These are phyloP conservation scores for Trifolium dubium DNA, from an alignment of 306 rosid genomes.

Conservation along the genomic window DNA sequence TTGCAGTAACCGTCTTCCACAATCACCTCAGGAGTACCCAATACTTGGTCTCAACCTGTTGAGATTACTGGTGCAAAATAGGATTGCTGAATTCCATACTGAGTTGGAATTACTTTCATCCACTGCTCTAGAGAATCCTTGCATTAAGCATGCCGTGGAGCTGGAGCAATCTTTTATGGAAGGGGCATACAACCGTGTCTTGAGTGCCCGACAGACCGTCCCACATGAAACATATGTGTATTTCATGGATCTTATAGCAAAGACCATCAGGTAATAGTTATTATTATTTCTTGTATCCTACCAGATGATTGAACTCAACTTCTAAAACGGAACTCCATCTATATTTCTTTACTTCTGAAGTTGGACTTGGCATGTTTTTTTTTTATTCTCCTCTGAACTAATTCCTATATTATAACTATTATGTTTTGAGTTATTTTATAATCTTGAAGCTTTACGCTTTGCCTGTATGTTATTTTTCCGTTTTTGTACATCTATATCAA, in stretches of 20 bases:
- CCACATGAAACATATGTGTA: conserved; percentile 89
- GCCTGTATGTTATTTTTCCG: conserved; percentile 2
- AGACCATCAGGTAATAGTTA: conserved; percentile 82
- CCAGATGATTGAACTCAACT: conserved; percentile 11
- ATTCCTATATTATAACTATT: neutral
- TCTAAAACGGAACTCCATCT: conserved; percentile 7
- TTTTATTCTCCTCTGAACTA: neutral
- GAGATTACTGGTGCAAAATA: conserved; percentile 95
- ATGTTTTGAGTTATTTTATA: conserved; percentile 6
- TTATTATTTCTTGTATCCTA: conserved; percentile 6
- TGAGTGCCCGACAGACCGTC: conserved; percentile 90
- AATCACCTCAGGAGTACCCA: conserved; percentile 86
- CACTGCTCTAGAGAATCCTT: conserved; percentile 83
- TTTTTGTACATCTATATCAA: neutral
- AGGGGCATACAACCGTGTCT: conserved; percentile 96
- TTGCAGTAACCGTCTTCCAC: conserved; percentile 77
- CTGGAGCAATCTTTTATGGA: conserved; percentile 99
- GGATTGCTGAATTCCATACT: conserved; percentile 98
- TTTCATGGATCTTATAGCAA: conserved; percentile 97
- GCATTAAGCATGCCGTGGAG: conserved; percentile 97
- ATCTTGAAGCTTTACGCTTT: neutral
- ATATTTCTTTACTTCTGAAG: conserved; percentile 13
- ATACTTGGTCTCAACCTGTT: conserved; percentile 95
- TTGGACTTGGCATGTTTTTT: conserved; percentile 10
- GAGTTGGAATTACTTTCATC: conserved; percentile 91